These are phyloP conservation scores for Lactarius hengduanensis DNA, from an alignment of 768 basidiomycete genomes.

Conservation along the genomic window DNA sequence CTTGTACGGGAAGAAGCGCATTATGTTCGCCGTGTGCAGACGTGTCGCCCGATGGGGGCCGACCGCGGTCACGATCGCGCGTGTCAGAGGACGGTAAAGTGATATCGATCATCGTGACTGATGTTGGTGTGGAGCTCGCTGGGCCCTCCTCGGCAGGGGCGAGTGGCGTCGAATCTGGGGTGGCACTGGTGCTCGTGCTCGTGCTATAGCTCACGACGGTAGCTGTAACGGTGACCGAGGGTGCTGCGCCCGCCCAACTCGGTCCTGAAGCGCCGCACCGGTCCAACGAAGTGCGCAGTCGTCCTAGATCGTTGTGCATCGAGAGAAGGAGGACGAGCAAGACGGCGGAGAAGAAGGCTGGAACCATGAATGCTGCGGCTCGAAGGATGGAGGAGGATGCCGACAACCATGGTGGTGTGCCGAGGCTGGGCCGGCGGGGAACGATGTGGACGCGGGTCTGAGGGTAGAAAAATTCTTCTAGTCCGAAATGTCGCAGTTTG, in stretches of 20 bases:
- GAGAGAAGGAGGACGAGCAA: conserved; percentile 33
- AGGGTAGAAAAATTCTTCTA: conserved; percentile 59
- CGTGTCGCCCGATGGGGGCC: conserved; percentile 32
- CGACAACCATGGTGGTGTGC: conserved; percentile 4
- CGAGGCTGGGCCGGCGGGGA: conserved; percentile 7
- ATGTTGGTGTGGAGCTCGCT: neutral
- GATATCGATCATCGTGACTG: conserved; percentile 28
- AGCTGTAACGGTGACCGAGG: conserved; percentile 41
- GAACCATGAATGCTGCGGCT: conserved; percentile 28
- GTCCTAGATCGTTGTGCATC: conserved; percentile 34
- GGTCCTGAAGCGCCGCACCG: conserved; percentile 30
- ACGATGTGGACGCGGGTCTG: conserved; percentile 38
- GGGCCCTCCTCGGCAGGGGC: neutral
- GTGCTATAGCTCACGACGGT: conserved; percentile 33
- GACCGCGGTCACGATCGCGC: conserved; percentile 31
- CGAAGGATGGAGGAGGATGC: conserved; percentile 8
- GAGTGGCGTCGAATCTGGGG: neutral
- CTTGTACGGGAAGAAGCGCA: conserved; percentile 32
- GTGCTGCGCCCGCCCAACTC: conserved; percentile 12
- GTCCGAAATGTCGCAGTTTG: conserved; percentile 54
- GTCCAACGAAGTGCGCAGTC: conserved; percentile 34
- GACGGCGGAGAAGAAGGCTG: conserved; percentile 35
- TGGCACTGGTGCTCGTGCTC: neutral
- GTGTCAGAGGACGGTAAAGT: conserved; percentile 4
- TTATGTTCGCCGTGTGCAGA: conserved; percentile 27